Evolutionary conservation across 1,139 yeast genomes (phyloP).

Genomic region (Sporopachydermia cereana): DNA sequence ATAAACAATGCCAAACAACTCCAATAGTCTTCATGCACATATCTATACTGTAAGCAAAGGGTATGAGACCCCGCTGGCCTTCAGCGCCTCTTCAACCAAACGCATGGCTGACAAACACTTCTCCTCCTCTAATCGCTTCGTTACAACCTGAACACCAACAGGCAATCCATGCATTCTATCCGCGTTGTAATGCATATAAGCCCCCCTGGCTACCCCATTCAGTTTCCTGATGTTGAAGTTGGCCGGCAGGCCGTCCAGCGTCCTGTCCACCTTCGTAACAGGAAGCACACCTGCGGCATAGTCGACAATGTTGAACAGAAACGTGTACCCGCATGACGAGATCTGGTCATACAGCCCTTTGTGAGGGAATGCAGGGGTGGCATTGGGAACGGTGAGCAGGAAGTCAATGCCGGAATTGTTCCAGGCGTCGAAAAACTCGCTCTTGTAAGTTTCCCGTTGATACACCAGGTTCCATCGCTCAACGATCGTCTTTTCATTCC

Average conservation of each 20-base stretch:
- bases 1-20: too few relatives aligned
- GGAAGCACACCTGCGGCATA: slow-evolving; percentile 50
- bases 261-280: slow-evolving; percentile 41
- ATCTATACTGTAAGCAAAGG: slow-evolving; percentile 3
- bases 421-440: slow-evolving; percentile 26
- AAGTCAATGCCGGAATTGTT: slow-evolving; percentile 25
- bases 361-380: slow-evolving; percentile 30
- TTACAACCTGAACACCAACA: slow-evolving; percentile 52
- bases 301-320: slow-evolving; percentile 47
- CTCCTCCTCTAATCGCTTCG: slow-evolving; percentile 50
- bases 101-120: slow-evolving; percentile 37
- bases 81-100: slow-evolving; percentile 24
- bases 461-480: slow-evolving; percentile 28
- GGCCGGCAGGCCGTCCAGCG: slow-evolving; percentile 27
- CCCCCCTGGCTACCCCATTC: slow-evolving; percentile 29
- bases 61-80: slow-evolving; percentile 11
- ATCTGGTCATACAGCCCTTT: slow-evolving; percentile 25
- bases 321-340: slow-evolving; percentile 39
- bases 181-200: slow-evolving; percentile 39
- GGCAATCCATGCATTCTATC: slow-evolving; percentile 51
- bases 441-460: slow-evolving; percentile 28
- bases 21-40: too few relatives aligned
- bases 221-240: slow-evolving; percentile 23
- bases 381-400: slow-evolving; percentile 27
- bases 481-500: slow-evolving; percentile 25